Base-by-base conservation (phyloP, 2,329 filamentous ascomycete species). In the Aspergillus latus region DNA sequence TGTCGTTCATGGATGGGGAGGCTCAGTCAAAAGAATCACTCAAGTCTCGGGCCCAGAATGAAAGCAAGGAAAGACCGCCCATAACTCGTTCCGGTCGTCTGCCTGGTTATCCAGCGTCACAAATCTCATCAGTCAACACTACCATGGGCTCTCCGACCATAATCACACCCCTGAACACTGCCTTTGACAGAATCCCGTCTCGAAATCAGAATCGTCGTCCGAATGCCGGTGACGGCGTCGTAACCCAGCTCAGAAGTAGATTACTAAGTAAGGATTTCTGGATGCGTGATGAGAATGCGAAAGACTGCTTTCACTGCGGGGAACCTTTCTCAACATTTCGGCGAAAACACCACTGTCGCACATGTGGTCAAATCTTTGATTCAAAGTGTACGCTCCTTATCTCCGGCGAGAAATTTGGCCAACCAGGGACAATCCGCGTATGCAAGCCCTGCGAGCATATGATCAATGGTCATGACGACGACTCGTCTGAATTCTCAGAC, bases 271-370 rank as follows among this genome's bases (percentile, higher is more conserved):
- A 92, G 68, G 92, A 97, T 64, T 97, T 96, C 66, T 97, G 93
- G 94, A 99, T 99, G 94, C 90, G 92, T 58, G 94, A 99, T 70
- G 94, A 97, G 69, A 97, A 95, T 60, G 95, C 93, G 58, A 97
- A 96, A 70, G 93, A 97, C 66, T 99, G 94, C 68, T 99, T 97
- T 70, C 84, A 90, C 44, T 99, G 94, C 67, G 90, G 90, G 44
- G 88, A 90, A 57, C 84, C 89, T 1, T 99, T 99, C 68, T 92
- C 91, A 0, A 94, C 93, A 1, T 97, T 97, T 70, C 85, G 94
- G 57, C 86, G 94, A 62, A 99, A 99, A 70, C 94, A 99, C 72
- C 94, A 99, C 73, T 99, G 94, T 72, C 87, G 95, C 59, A 84
- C 84, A 0, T 99, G 94, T 70, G 94, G 94, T n/a, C 96, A 96